phyloP scores from a whole-genome alignment of 192 early-diverging fungal species.

The Entophlyctis luteolus region DNA sequence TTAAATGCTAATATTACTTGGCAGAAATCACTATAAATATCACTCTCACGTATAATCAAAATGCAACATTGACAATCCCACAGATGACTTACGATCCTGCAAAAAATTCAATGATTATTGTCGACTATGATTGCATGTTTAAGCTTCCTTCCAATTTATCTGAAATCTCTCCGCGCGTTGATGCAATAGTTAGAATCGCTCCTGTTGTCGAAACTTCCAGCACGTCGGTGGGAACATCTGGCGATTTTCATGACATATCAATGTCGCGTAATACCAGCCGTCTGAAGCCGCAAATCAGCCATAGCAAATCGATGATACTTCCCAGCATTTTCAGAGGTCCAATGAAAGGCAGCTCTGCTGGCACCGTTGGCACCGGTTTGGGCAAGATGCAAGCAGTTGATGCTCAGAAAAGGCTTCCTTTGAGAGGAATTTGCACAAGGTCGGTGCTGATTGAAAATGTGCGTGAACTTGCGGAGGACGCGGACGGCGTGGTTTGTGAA shows the following conservation, averaged over 20 bases:
- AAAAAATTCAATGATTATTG: neutral
- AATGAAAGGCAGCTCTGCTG: too few species aligned
- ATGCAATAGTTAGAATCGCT: neutral
- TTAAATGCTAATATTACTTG: too few species aligned
- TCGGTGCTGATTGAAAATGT: slow-evolving; percentile 2
- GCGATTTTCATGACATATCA: neutral
- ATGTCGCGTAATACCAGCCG: neutral
- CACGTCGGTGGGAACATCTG: neutral
- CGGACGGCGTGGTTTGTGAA: neutral
- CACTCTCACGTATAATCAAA: slow-evolving; percentile 8
- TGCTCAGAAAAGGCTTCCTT: too few species aligned
- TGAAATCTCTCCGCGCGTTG: neutral
- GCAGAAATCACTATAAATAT: slow-evolving; percentile 9
- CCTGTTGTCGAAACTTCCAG: neutral
- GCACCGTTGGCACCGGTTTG: too few species aligned
- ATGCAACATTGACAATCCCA: slow-evolving; percentile 10
- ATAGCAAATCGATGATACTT: slow-evolving; percentile 5
- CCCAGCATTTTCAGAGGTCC: slow-evolving; percentile 6
- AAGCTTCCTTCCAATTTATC: neutral
- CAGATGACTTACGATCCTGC: neutral
- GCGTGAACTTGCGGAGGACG: neutral
- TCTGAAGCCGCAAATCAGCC: neutral
- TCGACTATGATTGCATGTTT: slow-evolving; percentile 19
- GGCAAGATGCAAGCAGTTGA: too few species aligned
- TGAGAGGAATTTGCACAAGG: slow-evolving; percentile 14